phyloP scores from a whole-genome alignment of 2,329 filamentous ascomycete genomes.

The Aspergillus fructus region DNA sequence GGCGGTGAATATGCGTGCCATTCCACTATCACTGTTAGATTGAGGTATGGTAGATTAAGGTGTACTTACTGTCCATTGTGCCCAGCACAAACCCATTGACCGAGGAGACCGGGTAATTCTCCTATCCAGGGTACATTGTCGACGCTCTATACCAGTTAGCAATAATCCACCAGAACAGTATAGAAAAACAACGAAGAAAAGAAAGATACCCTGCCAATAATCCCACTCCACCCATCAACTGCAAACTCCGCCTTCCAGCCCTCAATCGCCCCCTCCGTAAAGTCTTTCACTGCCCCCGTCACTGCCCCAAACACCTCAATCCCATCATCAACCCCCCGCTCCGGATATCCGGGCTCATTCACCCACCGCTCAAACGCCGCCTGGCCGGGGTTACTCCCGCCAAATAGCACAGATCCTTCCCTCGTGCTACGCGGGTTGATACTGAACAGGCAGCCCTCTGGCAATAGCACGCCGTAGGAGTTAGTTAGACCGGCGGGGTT shows the following conservation, averaged over 20 bases:
- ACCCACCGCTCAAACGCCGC: background rate
- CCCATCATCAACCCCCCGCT: background rate
- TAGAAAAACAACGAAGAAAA: too few species aligned
- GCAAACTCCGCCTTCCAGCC: background rate
- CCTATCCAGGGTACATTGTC: slow-evolving; percentile 5
- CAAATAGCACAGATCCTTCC: background rate
- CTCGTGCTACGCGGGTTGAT: background rate
- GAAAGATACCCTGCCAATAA: background rate
- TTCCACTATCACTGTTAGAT: background rate
- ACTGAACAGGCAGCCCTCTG: background rate
- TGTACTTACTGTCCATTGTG: slow-evolving; percentile 6
- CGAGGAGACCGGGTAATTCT: background rate
- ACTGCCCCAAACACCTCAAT: background rate
- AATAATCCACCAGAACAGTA: too few species aligned
- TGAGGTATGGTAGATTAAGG: too few species aligned
- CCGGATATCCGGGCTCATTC: background rate
- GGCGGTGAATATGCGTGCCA: slow-evolving; percentile 5
- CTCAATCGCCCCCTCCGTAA: background rate
- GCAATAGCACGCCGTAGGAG: slow-evolving; percentile 1
- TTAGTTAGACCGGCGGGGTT: background rate
- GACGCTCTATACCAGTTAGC: background rate
- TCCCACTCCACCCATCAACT: background rate
- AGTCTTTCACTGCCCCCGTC: background rate
- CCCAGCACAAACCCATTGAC: slow-evolving; percentile 8
- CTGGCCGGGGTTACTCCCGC: slow-evolving; percentile 3